Evolutionary conservation across 768 basidiomycete genomes (phyloP).

Genomic region (Auriculariales sp.): DNA sequence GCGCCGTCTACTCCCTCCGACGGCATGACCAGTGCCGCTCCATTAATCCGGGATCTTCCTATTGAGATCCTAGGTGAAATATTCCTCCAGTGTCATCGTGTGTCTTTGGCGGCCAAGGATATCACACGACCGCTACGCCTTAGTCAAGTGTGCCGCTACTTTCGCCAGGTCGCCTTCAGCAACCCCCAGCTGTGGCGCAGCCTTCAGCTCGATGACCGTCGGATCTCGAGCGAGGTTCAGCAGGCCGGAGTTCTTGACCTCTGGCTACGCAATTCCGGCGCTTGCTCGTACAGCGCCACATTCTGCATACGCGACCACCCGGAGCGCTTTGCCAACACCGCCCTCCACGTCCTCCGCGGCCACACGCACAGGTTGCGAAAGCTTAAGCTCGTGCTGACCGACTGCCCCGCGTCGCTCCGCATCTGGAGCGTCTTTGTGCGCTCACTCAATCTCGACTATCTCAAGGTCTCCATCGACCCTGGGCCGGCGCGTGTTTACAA

Average conservation of each 20-base stretch:
- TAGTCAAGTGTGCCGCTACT: slow-evolving; percentile 39
- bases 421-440: neutral
- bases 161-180: slow-evolving; percentile 37
- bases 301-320: no score
- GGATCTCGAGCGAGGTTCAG: slow-evolving; percentile 21
- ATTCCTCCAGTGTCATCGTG: slow-evolving; percentile 16
- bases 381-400: neutral
- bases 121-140: slow-evolving; percentile 35
- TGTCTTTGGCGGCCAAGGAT: slow-evolving; percentile 18
- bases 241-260: slow-evolving; percentile 30
- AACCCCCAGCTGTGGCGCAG: slow-evolving; percentile 50
- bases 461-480: neutral
- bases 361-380: slow-evolving; percentile 15
- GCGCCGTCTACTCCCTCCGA: neutral
- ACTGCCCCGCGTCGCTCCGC: neutral
- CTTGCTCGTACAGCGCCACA: no score
- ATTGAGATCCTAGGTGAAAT: slow-evolving; percentile 38
- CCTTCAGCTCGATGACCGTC: slow-evolving; percentile 34
- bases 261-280: slow-evolving; percentile 39
- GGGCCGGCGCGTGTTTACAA: neutral
- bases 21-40: neutral
- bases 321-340: slow-evolving; percentile 24
- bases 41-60: slow-evolving; percentile 30
- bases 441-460: neutral
- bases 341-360: slow-evolving; percentile 37